phyloP scores from a whole-genome alignment of 148 eudicot species.

The Chenopodium suecicum region DNA sequence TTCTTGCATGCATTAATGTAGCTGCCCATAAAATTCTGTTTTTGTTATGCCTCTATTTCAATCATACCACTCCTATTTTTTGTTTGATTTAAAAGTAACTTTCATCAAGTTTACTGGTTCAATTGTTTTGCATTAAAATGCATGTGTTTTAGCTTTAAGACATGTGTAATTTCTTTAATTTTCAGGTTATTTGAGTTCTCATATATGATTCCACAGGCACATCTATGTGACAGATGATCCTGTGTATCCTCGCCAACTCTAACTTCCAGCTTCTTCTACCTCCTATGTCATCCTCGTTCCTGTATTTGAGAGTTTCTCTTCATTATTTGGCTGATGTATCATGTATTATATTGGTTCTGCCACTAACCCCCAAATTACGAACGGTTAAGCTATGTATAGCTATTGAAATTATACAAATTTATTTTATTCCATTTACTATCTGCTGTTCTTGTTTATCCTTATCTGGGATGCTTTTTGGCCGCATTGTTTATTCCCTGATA shows the following conservation, averaged over 20 bases:
- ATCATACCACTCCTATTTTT: not conserved
- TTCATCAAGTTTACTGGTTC: not conserved
- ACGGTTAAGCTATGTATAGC: not conserved
- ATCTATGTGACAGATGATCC: slow-evolving; percentile 29
- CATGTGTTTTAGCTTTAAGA: slow-evolving; percentile 13
- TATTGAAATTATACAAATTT: not conserved
- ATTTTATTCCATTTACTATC: not conserved
- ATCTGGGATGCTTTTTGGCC: not conserved
- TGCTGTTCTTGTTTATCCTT: not conserved
- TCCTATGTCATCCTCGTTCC: slow-evolving; percentile 11
- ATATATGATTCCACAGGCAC: slow-evolving; percentile 28
- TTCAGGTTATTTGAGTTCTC: slow-evolving; percentile 35
- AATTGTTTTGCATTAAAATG: slow-evolving; percentile 2
- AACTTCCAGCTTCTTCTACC: slow-evolving; percentile 7
- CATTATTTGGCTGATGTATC: slow-evolving; percentile 14
- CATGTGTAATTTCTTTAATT: slow-evolving; percentile 22
- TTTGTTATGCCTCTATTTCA: not conserved
- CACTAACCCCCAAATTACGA: slow-evolving; percentile 6
- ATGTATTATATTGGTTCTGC: slow-evolving; percentile 13
- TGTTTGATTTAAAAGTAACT: not conserved
- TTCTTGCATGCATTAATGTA: not conserved
- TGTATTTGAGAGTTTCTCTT: not conserved
- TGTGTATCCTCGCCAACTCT: slow-evolving; percentile 28
- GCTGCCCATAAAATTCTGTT: not conserved
- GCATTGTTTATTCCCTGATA: not conserved